Evolutionary conservation across 176 grass and related monocot genomes (phyloP), one percentile per base, ranked within the genome.

Genomic region (Phoenix roebelenii): DNA sequence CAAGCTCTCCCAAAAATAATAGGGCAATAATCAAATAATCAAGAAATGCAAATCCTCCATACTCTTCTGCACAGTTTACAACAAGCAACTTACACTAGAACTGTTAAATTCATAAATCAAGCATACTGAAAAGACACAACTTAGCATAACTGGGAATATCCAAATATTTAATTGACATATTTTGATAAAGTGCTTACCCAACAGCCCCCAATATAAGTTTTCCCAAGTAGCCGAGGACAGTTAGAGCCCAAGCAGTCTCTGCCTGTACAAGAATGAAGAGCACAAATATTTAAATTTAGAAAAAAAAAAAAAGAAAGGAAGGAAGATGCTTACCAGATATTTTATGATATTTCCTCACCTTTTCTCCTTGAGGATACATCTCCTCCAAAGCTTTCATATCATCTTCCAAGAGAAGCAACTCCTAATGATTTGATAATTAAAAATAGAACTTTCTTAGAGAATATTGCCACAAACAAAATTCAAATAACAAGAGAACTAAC

Each of bases 321-420:
- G 49, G 50, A 44, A 44, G 35, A 44, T 14, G 10, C 35, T 44
- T 44, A 10, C 7, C 35, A 44, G 9, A 12, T 44, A 44, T 44
- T 44, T 12, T 44, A 44, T 44, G 10, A 15, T 62, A 23, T 50
- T 63, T 72, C 14, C 5, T 74, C 50, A 93, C 94, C 85, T 93
- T 3, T 56, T 98, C 94, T 71, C 94, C 94, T 79, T 98, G 94
- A 72, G 94, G 94, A 70, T 99, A 99, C 94, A 99, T 99, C 81
- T 99, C 94, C 66, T 99, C 94, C 56, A 99, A 74, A 66, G 88
- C 88, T 68, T 88, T 85, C 82, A 83, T 83, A 63, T 99, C 94
- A 71, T 99, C 82, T 82, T 99, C 94, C 60, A 99, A 65, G 62
- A 99, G 84, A 72, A 93, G 60, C 50, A 93, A 66, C 35, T 99